Evolutionary conservation across 345 rosid species (phyloP), one percentile per base, ranked within the genome.

Genomic region (Punica granatum): DNA sequence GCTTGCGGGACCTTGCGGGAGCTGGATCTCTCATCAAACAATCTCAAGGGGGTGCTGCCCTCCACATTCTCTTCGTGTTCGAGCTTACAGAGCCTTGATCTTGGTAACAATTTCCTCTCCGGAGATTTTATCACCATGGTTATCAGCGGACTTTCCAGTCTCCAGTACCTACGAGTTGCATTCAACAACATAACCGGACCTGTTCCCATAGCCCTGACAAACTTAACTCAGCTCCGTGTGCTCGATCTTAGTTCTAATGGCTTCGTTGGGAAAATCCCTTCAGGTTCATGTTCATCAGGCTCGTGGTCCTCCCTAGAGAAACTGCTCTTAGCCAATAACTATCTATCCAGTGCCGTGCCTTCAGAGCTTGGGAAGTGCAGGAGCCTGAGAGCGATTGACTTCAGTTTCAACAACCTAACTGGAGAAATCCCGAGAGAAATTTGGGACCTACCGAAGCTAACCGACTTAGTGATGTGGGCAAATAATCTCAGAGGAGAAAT

Each of bases 381-480:
- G 73, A 88, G 80, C 72, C 77, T 93, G 48, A 84, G 70, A 73
- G 75, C 85, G 34, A 79, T 93, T 56, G 98, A 93, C 77, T 84
- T 93, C 70, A 93, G 98, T 73, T 93, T 93, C 88, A 93, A 93
- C 80, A 82, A 76, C 73, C 73, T 93, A 37, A 77, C 60, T 0
- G 96, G 94, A 33, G 68, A 85, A 19, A 86, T 93, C 41, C 97
- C 98, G 11, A 56, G 28, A 2, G 82, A 76, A 73, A 67, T 93
- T 70, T 90, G 98, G 96, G 72, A 67, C 35, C 79, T 93, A 68
- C 96, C 96, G 15, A 76, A 82, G 71, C 86, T 93, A 18, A 68
- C 82, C 1, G 92, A 93, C 65, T 74, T 93, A 80, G 92, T 88
- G 62, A 90, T 93, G 86, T 90, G 97, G 98, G 96, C 96, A 32